A percentile compares a stretch with the other conserved stretches of the same genome.
Conservation (phyloP, 768 basidiomycete species). For the Amanita jacksonii region DNA sequence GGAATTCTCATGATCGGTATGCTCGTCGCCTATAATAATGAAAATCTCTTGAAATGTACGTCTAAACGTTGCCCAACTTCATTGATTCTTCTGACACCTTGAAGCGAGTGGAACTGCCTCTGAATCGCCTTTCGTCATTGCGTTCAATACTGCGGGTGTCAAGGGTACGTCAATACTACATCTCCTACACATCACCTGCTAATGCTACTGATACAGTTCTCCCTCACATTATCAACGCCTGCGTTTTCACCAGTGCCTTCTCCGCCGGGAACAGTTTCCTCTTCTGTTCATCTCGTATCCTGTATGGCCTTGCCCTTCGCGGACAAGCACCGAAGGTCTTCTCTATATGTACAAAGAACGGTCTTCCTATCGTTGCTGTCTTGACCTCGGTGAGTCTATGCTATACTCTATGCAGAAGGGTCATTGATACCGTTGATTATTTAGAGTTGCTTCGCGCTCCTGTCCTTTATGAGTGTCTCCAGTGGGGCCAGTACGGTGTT, state of each 20-base stretch:
- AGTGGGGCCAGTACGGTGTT: slow-evolving; percentile 49
- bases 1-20: slow-evolving; percentile 70
- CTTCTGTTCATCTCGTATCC: slow-evolving; percentile 43
- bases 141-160: slow-evolving; percentile 63
- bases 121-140: slow-evolving; percentile 79
- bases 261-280: slow-evolving; percentile 62
- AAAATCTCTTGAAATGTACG: slow-evolving; percentile 32
- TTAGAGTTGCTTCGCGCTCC: slow-evolving; percentile 33
- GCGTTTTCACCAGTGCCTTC: slow-evolving; percentile 62
- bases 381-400: slow-evolving; percentile 21
- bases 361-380: slow-evolving; percentile 36
- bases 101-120: slow-evolving; percentile 52
- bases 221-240: slow-evolving; percentile 64
- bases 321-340: slow-evolving; percentile 40
- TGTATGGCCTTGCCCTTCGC: slow-evolving; percentile 43
- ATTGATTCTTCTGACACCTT: background rate
- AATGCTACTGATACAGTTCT: slow-evolving; percentile 26
- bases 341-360: slow-evolving; percentile 35
- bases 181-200: background rate
- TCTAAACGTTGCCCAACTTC: background rate
- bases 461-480: slow-evolving; percentile 60
- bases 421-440: background rate
- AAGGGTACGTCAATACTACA: slow-evolving; percentile 28
- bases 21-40: slow-evolving; percentile 65
- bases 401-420: background rate